Base-by-base conservation (phyloP, 805 yeast genomes). In the Saccharomyces paradoxus region DNA sequence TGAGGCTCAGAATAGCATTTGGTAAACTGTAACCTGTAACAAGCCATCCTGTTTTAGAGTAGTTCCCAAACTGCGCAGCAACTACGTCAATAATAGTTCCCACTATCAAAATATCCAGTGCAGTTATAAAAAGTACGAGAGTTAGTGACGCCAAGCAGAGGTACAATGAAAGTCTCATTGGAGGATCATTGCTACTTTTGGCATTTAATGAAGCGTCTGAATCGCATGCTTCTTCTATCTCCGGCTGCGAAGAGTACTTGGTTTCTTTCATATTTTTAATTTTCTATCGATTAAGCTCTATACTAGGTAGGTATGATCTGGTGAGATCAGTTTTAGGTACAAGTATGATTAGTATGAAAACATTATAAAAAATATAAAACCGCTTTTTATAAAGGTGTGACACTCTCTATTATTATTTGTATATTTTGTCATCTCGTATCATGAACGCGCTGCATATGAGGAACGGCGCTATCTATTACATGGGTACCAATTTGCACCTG, bases 71-170 rank as follows among this genome's bases (percentile, higher is more conserved):
- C 56, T 79, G 69, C 51, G 70, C 68, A 6, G 83, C 80, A 2
- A 83, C 79, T 1, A 68, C 70, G 17, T 80, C 74, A 50, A 82
- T 67, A 12, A 81, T 68, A 1, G 86, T 78, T 8, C 78, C 61
- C 1, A 79, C 78, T 54, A 83, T 82, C n/a, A 85, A 81, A 58
- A 79, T 82, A 63, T 83, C 87, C 46, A 83, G 65, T 0, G 86
- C 84, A 14, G 74, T 67, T 21, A 71, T 53, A 50, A 66, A 69
- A 29, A 63, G 54, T n/a, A 66, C 59, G 32, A 65, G 49, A 8
- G 63, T 58, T 41, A 68, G 55, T 8, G 63, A 56, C 17, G 44
- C 22, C 44, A 37, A 17, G 44, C 44, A 37, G 44, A 37, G 44
- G 17, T 37, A 37, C 22, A 37, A 21, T 8, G 44, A 37, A 37